A percentile compares a stretch with the other conserved stretches of the same genome.
These are phyloP conservation scores for Elymus sibiricus DNA, from an alignment of 176 grass and related monocot species.

Conservation along the genomic window DNA sequence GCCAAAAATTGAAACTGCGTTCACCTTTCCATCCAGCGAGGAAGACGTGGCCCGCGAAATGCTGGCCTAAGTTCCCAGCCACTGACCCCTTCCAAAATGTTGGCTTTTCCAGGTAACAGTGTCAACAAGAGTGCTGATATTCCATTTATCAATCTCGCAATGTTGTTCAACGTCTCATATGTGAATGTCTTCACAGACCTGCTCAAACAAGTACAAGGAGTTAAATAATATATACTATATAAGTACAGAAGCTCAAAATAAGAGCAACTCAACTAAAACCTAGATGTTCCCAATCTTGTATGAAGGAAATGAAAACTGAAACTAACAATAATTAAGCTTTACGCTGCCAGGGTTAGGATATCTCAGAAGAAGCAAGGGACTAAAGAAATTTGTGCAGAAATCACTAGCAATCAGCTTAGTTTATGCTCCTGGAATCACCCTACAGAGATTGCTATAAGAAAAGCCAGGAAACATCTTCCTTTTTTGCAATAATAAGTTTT, in stretches of 20 bases:
- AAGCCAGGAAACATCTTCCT: background rate
- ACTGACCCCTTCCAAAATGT: constrained; percentile 82
- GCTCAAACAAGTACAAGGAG: constrained; percentile 24
- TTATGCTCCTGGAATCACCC: background rate
- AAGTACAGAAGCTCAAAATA: background rate
- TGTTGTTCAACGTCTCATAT: constrained; percentile 94
- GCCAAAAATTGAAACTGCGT: background rate
- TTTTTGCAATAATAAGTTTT: background rate
- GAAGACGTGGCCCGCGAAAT: constrained; percentile 78
- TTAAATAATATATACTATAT: background rate
- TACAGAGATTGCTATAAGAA: background rate
- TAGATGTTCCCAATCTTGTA: background rate
- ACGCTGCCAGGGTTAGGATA: background rate
- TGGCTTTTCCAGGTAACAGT: constrained; percentile 80
- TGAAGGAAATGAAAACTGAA: background rate
- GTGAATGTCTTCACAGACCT: constrained; percentile 98
- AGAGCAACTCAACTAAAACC: constrained; percentile 5
- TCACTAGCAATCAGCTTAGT: background rate
- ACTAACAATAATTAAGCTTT: background rate
- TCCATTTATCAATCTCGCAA: constrained; percentile 96
- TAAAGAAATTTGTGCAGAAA: constrained; percentile 14
- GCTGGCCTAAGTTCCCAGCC: constrained; percentile 93
- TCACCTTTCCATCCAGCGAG: constrained; percentile 99
- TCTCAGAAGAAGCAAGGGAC: background rate
- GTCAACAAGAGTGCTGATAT: constrained; percentile 76